These are phyloP conservation scores for Boletus fagicola DNA, from an alignment of 768 basidiomycete species.

Conservation along the genomic window DNA sequence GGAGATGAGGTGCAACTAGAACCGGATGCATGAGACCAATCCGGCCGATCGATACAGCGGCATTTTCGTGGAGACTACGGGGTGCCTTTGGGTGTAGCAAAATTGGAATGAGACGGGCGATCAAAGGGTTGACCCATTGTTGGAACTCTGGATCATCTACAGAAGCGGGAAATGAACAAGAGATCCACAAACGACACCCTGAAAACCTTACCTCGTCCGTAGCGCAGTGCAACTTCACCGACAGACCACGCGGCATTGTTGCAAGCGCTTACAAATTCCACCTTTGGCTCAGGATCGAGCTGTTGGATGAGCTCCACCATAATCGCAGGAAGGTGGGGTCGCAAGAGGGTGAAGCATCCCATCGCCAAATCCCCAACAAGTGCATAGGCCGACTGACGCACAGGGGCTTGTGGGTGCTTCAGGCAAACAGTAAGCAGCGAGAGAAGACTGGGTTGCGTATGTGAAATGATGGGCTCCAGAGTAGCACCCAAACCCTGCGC, in stretches of 20 bases:
- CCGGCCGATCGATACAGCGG: slow-evolving; percentile 96
- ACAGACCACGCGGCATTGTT: slow-evolving; percentile 99
- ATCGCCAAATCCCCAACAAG: slow-evolving; percentile 97
- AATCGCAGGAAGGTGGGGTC: slow-evolving; percentile 82
- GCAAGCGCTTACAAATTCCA: slow-evolving; percentile 93
- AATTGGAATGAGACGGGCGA: slow-evolving; percentile 88
- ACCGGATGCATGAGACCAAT: slow-evolving; percentile 91
- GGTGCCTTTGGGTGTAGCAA: slow-evolving; percentile 90
- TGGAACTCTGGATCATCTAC: slow-evolving; percentile 83
- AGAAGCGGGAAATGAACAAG: slow-evolving; percentile 9
- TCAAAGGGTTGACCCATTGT: slow-evolving; percentile 86
- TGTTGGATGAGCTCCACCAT: slow-evolving; percentile 89
- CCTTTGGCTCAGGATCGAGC: slow-evolving; percentile 88
- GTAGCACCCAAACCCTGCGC: slow-evolving; percentile 88
- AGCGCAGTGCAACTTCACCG: slow-evolving; percentile 93
- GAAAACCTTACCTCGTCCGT: slow-evolving; percentile 60
- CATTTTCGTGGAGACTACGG: slow-evolving; percentile 93
- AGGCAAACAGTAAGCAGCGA: slow-evolving; percentile 82
- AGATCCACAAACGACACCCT: not conserved
- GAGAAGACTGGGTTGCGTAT: slow-evolving; percentile 74
- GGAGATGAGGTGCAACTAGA: slow-evolving; percentile 84
- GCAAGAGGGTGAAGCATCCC: slow-evolving; percentile 85
- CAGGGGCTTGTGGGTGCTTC: slow-evolving; percentile 93
- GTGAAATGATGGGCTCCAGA: slow-evolving; percentile 70
- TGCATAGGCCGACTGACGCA: slow-evolving; percentile 97